These are phyloP conservation scores for Fragaria ananassa DNA, from an alignment of 306 rosid species.

Conservation along the genomic window DNA sequence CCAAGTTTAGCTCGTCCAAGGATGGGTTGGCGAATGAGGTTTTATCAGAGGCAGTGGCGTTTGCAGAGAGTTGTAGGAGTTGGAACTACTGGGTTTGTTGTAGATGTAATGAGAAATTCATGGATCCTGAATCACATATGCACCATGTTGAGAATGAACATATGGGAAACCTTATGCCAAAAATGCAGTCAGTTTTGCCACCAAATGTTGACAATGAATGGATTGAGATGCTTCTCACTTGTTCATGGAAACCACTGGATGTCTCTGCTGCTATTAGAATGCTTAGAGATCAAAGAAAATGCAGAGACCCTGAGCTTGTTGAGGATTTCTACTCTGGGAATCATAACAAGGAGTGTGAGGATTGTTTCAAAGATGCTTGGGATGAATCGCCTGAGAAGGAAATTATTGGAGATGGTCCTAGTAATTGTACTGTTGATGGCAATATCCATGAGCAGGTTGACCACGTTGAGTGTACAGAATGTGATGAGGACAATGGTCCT, in stretches of 20 bases:
- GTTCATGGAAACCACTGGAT: conserved; percentile 88
- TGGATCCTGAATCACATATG: conserved; percentile 58
- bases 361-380: conserved; percentile 55
- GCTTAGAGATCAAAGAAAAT: conserved; percentile 50
- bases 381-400: conserved; percentile 50
- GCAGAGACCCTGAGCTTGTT: conserved; percentile 34
- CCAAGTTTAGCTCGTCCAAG: conserved; percentile 63
- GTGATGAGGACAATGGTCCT: conserved; percentile 40
- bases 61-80: conserved; percentile 56
- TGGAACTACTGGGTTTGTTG: conserved; percentile 93
- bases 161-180: conserved; percentile 64
- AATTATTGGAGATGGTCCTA: conserved; percentile 30
- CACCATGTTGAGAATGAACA: conserved; percentile 85
- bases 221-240: conserved; percentile 73
- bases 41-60: conserved; percentile 65
- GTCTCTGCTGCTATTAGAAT: conserved; percentile 65
- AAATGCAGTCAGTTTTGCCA: conserved; percentile 76
- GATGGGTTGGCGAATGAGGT: conserved; percentile 56
- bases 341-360: conserved; percentile 40
- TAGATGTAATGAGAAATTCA: conserved; percentile 54
- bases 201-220: conserved; percentile 70
- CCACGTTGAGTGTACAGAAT: conserved; percentile 37
- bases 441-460: conserved; percentile 35
- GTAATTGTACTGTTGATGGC: conserved; percentile 31
- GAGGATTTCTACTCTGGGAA: conserved; percentile 45